Evolutionary conservation across 805 yeast genomes (phyloP).

Genomic region (Saccharomyces mikatae): DNA sequence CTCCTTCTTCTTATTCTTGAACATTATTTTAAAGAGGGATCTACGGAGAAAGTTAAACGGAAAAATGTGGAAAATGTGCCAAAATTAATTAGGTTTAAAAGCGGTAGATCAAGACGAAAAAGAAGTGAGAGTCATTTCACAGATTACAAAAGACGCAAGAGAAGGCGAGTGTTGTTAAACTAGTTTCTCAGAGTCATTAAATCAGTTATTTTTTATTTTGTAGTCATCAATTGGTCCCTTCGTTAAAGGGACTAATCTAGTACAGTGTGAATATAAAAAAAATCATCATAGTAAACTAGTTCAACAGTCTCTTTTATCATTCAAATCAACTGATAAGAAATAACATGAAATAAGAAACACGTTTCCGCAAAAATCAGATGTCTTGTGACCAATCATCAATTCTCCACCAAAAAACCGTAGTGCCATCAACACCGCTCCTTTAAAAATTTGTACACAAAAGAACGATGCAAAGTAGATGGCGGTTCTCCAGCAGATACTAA

Average conservation of each 20-base stretch:
- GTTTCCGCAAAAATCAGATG: conserved; percentile 26
- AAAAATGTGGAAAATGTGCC: background rate
- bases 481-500: conserved; percentile 27
- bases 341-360: background rate
- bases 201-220: conserved; percentile 31
- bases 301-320: background rate
- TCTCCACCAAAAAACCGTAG: conserved; percentile 21
- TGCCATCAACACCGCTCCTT: conserved; percentile 22
- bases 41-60: background rate
- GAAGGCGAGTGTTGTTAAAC: background rate
- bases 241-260: conserved; percentile 25
- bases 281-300: conserved; percentile 13
- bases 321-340: conserved; percentile 5
- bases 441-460: conserved; percentile 33
- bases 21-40: background rate
- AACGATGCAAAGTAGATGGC: conserved; percentile 16
- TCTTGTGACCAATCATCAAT: conserved; percentile 36
- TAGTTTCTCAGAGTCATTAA: conserved; percentile 33
- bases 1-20: background rate
- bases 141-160: background rate
- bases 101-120: background rate
- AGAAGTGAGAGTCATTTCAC: background rate
- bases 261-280: conserved; percentile 33
- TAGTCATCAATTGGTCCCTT: conserved; percentile 26
- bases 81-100: background rate